Evolutionary conservation across 345 rosid species (phyloP), one percentile per base, ranked within the genome.

Genomic region (Eucalyptus brandiana): DNA sequence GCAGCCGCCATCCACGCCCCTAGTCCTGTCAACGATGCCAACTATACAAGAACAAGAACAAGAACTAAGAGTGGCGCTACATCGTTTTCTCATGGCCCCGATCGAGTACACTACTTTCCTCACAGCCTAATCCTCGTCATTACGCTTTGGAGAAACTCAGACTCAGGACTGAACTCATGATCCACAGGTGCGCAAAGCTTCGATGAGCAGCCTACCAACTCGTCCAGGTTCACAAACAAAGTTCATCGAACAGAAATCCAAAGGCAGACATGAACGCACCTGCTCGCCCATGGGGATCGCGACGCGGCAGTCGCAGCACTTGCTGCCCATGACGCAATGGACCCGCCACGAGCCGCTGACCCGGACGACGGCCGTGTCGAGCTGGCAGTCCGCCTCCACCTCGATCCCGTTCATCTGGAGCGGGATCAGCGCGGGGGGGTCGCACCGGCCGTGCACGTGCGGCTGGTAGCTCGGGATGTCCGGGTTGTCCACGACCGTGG

Each of bases 391-490:
- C 4, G 94, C 97, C 80, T 93, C 90, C 42, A 97, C 92, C 89
- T 94, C 95, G 72, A 97, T 88, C 23, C 92, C 92, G 90, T 93
- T 96, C 99, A 97, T 97, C 92, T 94, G 97, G 15, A 97, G 93
- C 14, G 99, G 99, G 88, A 97, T 94, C 83, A 97, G 90, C 65
- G 99, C 98, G 5, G 99, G 99, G 9, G 99, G 98, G 86, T 97
- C 97, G 89, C 97, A 97, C 91, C 96, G 91, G 48, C 99, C 99
- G 92, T 97, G 93, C 88, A 97, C 99, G 92, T 97, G 94, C 26
- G 99, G 99, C 95, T 97, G 99, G 91, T 97, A 97, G 92, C 99
- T 97, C 24, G 99, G 97, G 40, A 97, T 91, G 87, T 97, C 99
- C 14, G 99, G 99, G 89, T 97, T 97, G 87, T 97, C 99, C 23